Base-by-base conservation (phyloP, 352 stramenopile genomes). In the Plasmopara halstedii region DNA sequence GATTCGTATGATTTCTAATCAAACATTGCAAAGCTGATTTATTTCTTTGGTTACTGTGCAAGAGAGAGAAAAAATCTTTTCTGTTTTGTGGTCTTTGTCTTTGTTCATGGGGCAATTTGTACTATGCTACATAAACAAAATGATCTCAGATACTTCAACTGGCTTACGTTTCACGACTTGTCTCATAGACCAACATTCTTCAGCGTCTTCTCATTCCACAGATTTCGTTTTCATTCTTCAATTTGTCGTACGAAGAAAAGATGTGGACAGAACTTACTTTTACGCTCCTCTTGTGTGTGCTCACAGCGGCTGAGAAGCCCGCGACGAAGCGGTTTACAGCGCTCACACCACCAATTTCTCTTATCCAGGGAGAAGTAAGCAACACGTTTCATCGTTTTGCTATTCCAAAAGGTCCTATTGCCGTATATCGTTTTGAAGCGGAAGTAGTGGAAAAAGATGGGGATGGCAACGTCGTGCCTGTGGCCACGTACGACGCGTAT, bases 331-430 rank as follows among this genome's bases (percentile, higher is more conserved):
- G 61, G 42, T 73, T 75, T 68, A 83, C 73, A 40, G 76, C 76
- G 20, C 67, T 85, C 51, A 90, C 73, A 40, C 68, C 62, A 21
- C 62, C 79, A 7, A 50, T 90, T 33, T 42, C 63, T 35, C 62
- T 90, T 25, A 48, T 52, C n/a, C 74, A 85, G 50, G 79, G 79
- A 39, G 67, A 86, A 34, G 73, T 90, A 29, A 85, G 71, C 25
- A 90, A 90, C 60, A 66, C 73, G 19, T 90, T 85, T 55, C 70
- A 90, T 54, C 59, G 51, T 9, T 65, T 91, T 25, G 25, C 59
- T 47, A 88, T 91, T 60, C 79, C 79, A 18, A 77, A 76, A 39
- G 79, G 79, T 9, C 79, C 79, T 15, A 88, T 91, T 47, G 73
- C 79, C 11, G 74, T 91, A n/a, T 85, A 86, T 51, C 76, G 73